Conservation (phyloP, 176 grass and related monocot species). For the Themeda triandra region DNA sequence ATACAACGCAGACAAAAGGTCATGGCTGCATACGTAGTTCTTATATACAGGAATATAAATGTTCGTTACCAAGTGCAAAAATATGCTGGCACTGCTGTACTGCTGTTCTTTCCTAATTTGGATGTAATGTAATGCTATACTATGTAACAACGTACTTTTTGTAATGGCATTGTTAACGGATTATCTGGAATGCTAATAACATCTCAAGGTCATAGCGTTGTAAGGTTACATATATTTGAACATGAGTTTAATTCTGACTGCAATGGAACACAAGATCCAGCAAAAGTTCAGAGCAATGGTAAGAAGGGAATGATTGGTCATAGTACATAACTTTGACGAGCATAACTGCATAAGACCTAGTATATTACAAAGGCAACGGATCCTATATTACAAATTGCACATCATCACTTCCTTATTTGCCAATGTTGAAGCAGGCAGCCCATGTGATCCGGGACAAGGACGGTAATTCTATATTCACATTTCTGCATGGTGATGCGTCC, state of each 20-base stretch:
- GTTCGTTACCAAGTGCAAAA: not conserved
- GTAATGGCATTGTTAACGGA: not conserved
- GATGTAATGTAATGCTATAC: conserved; percentile 1
- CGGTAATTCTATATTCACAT: conserved; percentile 36
- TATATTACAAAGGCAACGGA: not conserved
- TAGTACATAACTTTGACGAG: not conserved
- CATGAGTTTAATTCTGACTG: not conserved
- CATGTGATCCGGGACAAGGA: not conserved
- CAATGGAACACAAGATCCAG: not conserved
- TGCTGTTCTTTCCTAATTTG: not conserved
- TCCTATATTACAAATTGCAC: no score
- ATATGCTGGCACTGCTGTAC: conserved; percentile 6
- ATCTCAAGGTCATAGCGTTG: not conserved
- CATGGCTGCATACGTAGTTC: conserved; percentile 21
- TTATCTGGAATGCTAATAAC: not conserved
- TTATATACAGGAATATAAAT: not conserved
- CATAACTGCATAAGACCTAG: not conserved
- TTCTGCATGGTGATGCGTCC: conserved; percentile 59
- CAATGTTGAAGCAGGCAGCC: not conserved
- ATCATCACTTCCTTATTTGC: conserved; percentile 27
- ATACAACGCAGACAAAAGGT: conserved; percentile 1
- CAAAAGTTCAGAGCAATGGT: conserved; percentile 17
- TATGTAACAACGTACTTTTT: not conserved
- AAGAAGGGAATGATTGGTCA: conserved; percentile 3
- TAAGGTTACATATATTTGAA: not conserved